Evolutionary conservation across 108 stramenopile species (phyloP).

Genomic region (Ochromonas danica): DNA sequence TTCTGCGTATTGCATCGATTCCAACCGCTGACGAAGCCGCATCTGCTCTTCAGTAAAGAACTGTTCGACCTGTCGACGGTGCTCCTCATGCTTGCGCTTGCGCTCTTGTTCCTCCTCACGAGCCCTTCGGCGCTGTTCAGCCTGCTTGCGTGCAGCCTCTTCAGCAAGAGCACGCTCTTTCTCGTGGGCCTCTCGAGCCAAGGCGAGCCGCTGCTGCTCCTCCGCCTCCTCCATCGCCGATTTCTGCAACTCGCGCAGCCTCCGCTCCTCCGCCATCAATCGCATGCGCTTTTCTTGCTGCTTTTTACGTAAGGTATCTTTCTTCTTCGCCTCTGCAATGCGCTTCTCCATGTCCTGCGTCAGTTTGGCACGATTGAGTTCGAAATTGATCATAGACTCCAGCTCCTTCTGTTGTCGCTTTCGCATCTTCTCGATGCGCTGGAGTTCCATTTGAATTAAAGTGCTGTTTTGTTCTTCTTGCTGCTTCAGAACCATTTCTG

Average conservation of each 20-base stretch:
- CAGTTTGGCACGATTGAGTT: constrained; percentile 36
- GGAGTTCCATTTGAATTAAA: constrained; percentile 59
- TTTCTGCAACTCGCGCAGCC: constrained; percentile 46
- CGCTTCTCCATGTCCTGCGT: constrained; percentile 44
- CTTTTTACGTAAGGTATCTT: constrained; percentile 37
- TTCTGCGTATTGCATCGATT: constrained; percentile 34
- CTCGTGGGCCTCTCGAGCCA: constrained; percentile 46
- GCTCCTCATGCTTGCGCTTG: constrained; percentile 56
- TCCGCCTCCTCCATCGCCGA: constrained; percentile 51
- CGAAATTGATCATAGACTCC: constrained; percentile 60
- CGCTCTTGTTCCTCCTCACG: constrained; percentile 52
- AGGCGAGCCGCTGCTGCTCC: constrained; percentile 32
- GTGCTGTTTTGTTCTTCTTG: constrained; percentile 57
- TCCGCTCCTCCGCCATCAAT: constrained; percentile 44
- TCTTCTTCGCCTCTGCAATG: constrained; percentile 44
- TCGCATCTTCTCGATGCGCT: constrained; percentile 61
- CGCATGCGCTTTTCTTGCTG: constrained; percentile 48
- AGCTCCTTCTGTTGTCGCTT: constrained; percentile 63
- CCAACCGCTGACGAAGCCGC: constrained; percentile 35
- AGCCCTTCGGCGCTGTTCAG: constrained; percentile 37
- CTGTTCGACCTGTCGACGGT: constrained; percentile 44
- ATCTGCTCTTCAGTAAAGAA: constrained; percentile 46
- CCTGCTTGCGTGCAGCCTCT: constrained; percentile 41
- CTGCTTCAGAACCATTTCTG: constrained; percentile 51
- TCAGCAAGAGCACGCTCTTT: constrained; percentile 39